These are phyloP conservation scores for Geotrichum bryndzae DNA, from an alignment of 1,139 yeast species.

Conservation along the genomic window DNA sequence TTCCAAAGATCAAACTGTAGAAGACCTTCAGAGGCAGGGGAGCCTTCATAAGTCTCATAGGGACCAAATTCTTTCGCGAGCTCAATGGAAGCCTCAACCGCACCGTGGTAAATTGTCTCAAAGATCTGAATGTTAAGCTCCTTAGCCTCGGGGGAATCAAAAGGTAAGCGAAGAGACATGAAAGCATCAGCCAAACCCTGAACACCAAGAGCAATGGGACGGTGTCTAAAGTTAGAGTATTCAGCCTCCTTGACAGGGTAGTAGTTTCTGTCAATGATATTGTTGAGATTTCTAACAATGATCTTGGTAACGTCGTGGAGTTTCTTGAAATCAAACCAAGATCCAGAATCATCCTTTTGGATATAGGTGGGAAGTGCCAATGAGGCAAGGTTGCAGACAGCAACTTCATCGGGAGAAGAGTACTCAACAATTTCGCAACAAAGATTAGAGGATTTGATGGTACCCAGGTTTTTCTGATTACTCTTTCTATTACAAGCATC, in stretches of 20 bases:
- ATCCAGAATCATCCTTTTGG: slow-evolving; percentile 31
- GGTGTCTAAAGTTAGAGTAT: slow-evolving; percentile 53
- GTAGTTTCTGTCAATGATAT: slow-evolving; percentile 58
- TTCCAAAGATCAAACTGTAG: slow-evolving; percentile 71
- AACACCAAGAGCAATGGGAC: slow-evolving; percentile 76
- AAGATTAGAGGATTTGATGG: slow-evolving; percentile 71
- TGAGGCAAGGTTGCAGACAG: slow-evolving; percentile 83
- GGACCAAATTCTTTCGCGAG: slow-evolving; percentile 53
- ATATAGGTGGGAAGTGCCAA: slow-evolving; percentile 64
- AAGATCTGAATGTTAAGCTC: slow-evolving; percentile 60
- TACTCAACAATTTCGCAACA: slow-evolving; percentile 82
- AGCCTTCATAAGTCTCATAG: slow-evolving; percentile 55
- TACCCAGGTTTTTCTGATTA: slow-evolving; percentile 73
- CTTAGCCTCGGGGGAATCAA: slow-evolving; percentile 58
- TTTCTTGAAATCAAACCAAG: slow-evolving; percentile 52
- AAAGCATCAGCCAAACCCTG: slow-evolving; percentile 76
- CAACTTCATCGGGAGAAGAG: slow-evolving; percentile 69
- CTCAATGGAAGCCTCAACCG: slow-evolving; percentile 64
- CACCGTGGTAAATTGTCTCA: slow-evolving; percentile 78
- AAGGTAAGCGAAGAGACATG: slow-evolving; percentile 57
- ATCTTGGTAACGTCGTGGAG: slow-evolving; percentile 59
- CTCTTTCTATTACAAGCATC: slow-evolving; percentile 73
- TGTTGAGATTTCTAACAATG: slow-evolving; percentile 57
- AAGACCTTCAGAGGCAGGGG: slow-evolving; percentile 65
- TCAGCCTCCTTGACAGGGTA: slow-evolving; percentile 62